A percentile compares a stretch with the other conserved stretches of the same genome.
These are phyloP conservation scores for Colletotrichum sp. DNA, from an alignment of 2,329 filamentous ascomycete genomes.

Conservation along the genomic window DNA sequence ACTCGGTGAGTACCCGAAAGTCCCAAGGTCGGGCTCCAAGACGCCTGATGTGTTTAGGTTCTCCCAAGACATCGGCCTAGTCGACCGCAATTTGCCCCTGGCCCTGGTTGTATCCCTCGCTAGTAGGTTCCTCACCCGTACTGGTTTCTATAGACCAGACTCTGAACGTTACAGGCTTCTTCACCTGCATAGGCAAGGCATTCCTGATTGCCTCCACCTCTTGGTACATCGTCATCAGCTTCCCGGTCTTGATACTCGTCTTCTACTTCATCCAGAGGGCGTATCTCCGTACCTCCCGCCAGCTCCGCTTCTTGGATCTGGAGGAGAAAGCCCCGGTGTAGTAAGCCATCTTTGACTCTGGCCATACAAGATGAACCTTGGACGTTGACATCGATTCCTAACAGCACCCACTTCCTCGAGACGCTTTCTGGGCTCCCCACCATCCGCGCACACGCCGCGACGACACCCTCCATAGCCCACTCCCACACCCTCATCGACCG, in stretches of 20 bases:
- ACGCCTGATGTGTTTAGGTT: not conserved
- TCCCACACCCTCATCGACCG: slow-evolving; percentile 54
- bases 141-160: not conserved
- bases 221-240: slow-evolving; percentile 43
- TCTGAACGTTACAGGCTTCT: slow-evolving; percentile 7
- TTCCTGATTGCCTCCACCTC: slow-evolving; percentile 43
- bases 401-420: slow-evolving; percentile 45
- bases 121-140: not conserved
- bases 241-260: slow-evolving; percentile 27
- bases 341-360: slow-evolving; percentile 30
- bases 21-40: not conserved
- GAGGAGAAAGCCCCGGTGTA: slow-evolving; percentile 47
- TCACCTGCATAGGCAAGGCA: slow-evolving; percentile 38
- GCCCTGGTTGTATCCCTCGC: slow-evolving; percentile 23
- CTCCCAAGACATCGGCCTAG: slow-evolving; percentile 29
- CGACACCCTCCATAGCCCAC: slow-evolving; percentile 42
- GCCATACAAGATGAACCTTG: not conserved
- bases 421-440: slow-evolving; percentile 52
- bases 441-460: slow-evolving; percentile 61
- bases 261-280: slow-evolving; percentile 39
- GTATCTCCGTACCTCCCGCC: slow-evolving; percentile 48
- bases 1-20: slow-evolving; percentile 23
- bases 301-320: slow-evolving; percentile 45
- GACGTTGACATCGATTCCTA: not conserved
- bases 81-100: slow-evolving; percentile 28